Percentiles rank a stretch among this genome's conserved stretches.
These are phyloP conservation scores for Rubia tinctorum DNA, from an alignment of 305 asterid genomes.

Conservation along the genomic window DNA sequence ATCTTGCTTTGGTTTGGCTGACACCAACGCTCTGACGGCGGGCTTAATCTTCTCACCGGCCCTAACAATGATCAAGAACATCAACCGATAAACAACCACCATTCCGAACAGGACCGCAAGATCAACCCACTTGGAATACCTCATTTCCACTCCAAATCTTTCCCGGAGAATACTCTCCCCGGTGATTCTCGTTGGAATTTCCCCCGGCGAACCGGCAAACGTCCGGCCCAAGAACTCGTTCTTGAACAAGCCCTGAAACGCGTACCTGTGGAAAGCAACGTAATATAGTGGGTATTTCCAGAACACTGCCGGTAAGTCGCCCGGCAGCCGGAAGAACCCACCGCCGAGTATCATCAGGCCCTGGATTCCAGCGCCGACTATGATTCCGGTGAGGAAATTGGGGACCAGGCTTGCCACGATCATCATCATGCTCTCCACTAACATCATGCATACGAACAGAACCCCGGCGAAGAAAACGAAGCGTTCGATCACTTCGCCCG, in stretches of 20 bases:
- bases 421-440: constrained; percentile 35
- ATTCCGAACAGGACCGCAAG: constrained; percentile 20
- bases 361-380: constrained; percentile 27
- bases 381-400: constrained; percentile 31
- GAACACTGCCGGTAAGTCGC: constrained; percentile 17
- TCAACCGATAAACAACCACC: constrained; percentile 15
- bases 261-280: constrained; percentile 27
- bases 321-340: constrained; percentile 27
- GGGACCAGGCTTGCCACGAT: constrained; percentile 28
- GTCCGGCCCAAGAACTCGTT: constrained; percentile 23
- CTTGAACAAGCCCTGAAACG: constrained; percentile 32
- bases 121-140: constrained; percentile 28
- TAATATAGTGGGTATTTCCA: constrained; percentile 29
- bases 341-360: constrained; percentile 30
- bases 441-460: constrained; percentile 24
- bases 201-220: neutral
- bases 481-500: constrained; percentile 13
- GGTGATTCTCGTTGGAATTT: neutral
- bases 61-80: constrained; percentile 19
- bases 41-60: constrained; percentile 18
- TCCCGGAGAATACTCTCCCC: constrained; percentile 25
- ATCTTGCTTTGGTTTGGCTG: neutral
- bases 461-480: constrained; percentile 18
- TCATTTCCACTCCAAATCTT: constrained; percentile 21
- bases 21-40: neutral